Conservation (phyloP, 1,284 basidiomycete species). For the Marasmius tenuissimus region DNA sequence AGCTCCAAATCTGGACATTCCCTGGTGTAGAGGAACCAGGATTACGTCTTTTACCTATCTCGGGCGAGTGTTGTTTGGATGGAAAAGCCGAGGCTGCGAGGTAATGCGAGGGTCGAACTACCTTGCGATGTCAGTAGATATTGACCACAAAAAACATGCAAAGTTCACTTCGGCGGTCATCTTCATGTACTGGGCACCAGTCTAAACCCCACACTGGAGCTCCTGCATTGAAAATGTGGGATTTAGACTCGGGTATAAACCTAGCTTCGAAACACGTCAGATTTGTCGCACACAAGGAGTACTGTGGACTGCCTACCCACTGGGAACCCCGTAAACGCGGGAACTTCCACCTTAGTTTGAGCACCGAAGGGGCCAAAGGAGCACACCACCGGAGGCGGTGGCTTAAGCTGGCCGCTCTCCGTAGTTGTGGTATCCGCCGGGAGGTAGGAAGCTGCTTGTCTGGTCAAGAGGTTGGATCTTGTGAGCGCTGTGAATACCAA, state of each 20-base stretch:
- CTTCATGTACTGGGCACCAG: constrained; percentile 82
- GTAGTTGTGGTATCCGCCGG: constrained; percentile 48
- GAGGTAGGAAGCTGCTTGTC: constrained; percentile 56
- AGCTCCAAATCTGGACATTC: constrained; percentile 75
- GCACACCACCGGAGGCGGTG: constrained; percentile 57
- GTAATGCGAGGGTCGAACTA: constrained; percentile 61
- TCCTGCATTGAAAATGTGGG: constrained; percentile 79
- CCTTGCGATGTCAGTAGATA: background rate
- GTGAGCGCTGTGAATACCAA: background rate
- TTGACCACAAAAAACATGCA: constrained; percentile 12
- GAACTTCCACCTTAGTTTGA: constrained; percentile 49
- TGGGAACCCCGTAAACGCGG: constrained; percentile 53
- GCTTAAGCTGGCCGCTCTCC: constrained; percentile 46
- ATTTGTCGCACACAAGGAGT: background rate
- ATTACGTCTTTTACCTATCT: constrained; percentile 43
- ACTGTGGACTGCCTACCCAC: constrained; percentile 48
- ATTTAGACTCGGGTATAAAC: constrained; percentile 48
- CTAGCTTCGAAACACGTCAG: constrained; percentile 33
- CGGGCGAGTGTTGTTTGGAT: constrained; percentile 55
- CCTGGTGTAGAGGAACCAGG: constrained; percentile 48
- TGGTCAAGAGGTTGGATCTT: constrained; percentile 26
- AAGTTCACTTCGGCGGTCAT: constrained; percentile 54
- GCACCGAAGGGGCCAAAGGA: constrained; percentile 58
- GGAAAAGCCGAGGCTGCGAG: constrained; percentile 82
- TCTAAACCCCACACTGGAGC: constrained; percentile 85